These are phyloP conservation scores for Glycine latifolia DNA, from an alignment of 306 rosid species.

Conservation along the genomic window DNA sequence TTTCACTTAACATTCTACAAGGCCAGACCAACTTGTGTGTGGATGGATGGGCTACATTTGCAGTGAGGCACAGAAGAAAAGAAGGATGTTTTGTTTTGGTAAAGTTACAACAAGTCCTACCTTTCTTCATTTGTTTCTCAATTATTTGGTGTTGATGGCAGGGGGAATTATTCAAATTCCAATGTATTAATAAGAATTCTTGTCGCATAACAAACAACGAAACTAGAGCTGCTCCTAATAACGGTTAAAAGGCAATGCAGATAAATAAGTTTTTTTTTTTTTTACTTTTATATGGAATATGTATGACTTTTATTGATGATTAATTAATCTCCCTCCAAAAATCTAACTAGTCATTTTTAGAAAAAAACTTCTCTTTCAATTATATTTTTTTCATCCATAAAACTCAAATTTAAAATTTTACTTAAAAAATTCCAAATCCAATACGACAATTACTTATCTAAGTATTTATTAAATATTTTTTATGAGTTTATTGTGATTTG, in stretches of 20 bases:
- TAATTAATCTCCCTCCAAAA: too few relatives aligned
- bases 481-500: too few relatives aligned
- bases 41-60: slow-evolving; percentile 12
- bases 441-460: too few relatives aligned
- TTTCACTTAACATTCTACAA: slow-evolving; percentile 23
- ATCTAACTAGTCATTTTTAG: too few relatives aligned
- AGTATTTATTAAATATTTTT: too few relatives aligned
- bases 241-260: neutral
- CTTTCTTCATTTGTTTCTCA: slow-evolving; percentile 16
- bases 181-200: slow-evolving; percentile 5
- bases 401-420: too few relatives aligned
- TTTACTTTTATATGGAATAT: too few relatives aligned
- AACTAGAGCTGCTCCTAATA: neutral
- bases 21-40: slow-evolving; percentile 11
- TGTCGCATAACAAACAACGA: neutral
- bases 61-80: neutral
- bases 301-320: too few relatives aligned
- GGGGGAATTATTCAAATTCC: slow-evolving; percentile 30
- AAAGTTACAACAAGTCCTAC: slow-evolving; percentile 3
- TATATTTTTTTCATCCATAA: too few relatives aligned
- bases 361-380: too few relatives aligned
- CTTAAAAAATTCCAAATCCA: too few relatives aligned
- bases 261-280: too few relatives aligned
- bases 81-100: slow-evolving; percentile 1
- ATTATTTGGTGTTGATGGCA: slow-evolving; percentile 33